Percentiles rank a stretch among this genome's conserved stretches.
Conservation (phyloP, 1,139 yeast genomes). For the Eremothecium sinecaudum region DNA sequence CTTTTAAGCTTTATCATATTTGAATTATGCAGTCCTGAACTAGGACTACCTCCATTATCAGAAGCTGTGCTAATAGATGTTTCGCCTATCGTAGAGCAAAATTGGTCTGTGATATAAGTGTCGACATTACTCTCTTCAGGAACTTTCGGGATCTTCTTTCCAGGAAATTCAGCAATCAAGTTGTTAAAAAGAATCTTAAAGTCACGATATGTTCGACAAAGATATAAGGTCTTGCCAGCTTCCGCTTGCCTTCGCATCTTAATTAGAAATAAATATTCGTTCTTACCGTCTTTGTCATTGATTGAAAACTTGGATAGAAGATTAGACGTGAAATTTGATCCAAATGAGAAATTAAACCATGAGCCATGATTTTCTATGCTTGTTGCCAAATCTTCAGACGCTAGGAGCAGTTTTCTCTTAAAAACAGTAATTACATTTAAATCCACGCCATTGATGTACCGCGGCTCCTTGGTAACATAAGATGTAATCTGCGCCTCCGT, state of each 20-base stretch:
- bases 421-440: slow-evolving; percentile 60
- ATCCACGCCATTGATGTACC: slow-evolving; percentile 48
- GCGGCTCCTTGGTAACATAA: slow-evolving; percentile 37
- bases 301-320: slow-evolving; percentile 2
- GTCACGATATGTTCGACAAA: slow-evolving; percentile 56
- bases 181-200: slow-evolving; percentile 47
- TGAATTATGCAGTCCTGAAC: not conserved
- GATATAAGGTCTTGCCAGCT: slow-evolving; percentile 27
- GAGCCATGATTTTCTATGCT: not conserved
- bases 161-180: slow-evolving; percentile 55
- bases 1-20: slow-evolving; percentile 22
- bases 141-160: slow-evolving; percentile 53
- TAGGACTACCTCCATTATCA: not conserved
- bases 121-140: slow-evolving; percentile 48
- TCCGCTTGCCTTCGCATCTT: slow-evolving; percentile 31
- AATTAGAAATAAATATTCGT: slow-evolving; percentile 37
- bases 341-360: slow-evolving; percentile 8
- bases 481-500: slow-evolving; percentile 33
- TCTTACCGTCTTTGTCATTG: slow-evolving; percentile 5
- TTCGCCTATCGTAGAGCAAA: slow-evolving; percentile 5
- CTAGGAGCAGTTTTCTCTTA: slow-evolving; percentile 14
- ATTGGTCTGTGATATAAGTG: slow-evolving; percentile 10
- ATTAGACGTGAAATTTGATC: not conserved
- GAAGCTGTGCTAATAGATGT: not conserved
- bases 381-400: slow-evolving; percentile 3